Percentiles rank a stretch among this genome's conserved stretches.
phyloP scores from a whole-genome alignment of 176 grass and related monocot species.

The Ensete ventricosum region DNA sequence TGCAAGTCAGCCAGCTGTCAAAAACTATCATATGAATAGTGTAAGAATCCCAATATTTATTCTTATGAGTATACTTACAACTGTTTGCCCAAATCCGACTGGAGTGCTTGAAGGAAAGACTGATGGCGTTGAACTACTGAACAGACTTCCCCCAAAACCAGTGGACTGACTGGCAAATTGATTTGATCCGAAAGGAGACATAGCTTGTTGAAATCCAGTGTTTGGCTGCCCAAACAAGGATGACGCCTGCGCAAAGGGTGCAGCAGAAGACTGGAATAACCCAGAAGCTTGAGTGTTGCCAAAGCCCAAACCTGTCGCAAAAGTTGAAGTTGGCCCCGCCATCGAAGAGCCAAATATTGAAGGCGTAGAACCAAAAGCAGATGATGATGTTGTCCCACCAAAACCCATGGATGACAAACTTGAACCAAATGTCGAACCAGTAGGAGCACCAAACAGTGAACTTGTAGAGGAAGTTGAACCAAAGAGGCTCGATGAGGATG shows the following conservation, averaged over 20 bases:
- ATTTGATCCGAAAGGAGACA: conserved; percentile 44
- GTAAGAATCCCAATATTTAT: neutral
- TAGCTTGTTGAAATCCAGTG: conserved; percentile 34
- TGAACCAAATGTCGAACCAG: conserved; percentile 40
- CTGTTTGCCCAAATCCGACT: conserved; percentile 16
- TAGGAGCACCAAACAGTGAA: conserved; percentile 47
- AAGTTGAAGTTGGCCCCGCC: conserved; percentile 26
- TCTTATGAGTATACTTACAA: conserved; percentile 21
- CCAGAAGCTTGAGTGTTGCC: conserved; percentile 56
- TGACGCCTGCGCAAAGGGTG: conserved; percentile 31
- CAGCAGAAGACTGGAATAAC: conserved; percentile 37
- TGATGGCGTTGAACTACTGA: conserved; percentile 38
- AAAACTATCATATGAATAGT: neutral
- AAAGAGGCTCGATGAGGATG: conserved; percentile 19
- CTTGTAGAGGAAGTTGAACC: conserved; percentile 22
- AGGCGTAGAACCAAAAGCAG: conserved; percentile 28
- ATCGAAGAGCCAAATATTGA: conserved; percentile 34
- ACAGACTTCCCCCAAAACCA: conserved; percentile 42
- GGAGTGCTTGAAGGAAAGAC: conserved; percentile 36
- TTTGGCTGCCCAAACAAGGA: conserved; percentile 35
- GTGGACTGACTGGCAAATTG: conserved; percentile 36
- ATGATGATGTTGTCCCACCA: conserved; percentile 25
- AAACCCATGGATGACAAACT: conserved; percentile 36
- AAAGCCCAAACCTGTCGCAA: conserved; percentile 30
- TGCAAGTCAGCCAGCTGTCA: neutral